Base-by-base conservation (phyloP, 2,329 filamentous ascomycete species). In the Orbilia brochopaga region DNA sequence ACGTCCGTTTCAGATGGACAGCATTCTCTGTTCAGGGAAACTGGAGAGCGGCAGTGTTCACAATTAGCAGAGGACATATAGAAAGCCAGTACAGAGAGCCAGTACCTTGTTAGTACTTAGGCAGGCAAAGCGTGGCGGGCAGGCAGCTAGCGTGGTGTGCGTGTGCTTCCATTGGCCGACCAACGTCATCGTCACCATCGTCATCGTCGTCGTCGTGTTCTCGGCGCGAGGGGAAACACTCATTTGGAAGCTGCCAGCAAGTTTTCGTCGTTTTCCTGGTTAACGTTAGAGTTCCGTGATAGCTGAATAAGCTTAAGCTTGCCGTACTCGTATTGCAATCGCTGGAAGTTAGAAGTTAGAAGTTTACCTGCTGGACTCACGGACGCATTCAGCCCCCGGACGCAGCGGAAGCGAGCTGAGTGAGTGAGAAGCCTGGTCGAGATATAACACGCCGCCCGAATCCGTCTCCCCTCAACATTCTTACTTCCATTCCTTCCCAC, bases 121-220 rank as follows among this genome's bases (percentile, higher is more conserved):
- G n/a, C n/a, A n/a, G n/a, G n/a, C n/a, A 8, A 32, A 8, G 27
- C 27, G 27, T 32, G 27, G 27, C 37, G 15, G n/a, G 5, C 37
- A 42, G n/a, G 5, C 5, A 4, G 11, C 13, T 42, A 15, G 37
- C n/a, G 37, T 42, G 37, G 13, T 15, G 5, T 5, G 37, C n/a
- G 37, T 15, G 37, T 5, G 5, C 17, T 48, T 15, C 44, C 11
- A 48, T 21, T 19, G 44, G 44, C 15, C 17, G 15, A 48, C 6
- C 44, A 48, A 48, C 44, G 44, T 48, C 44, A 48, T 48, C 44
- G 44, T 48, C 44, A 23, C 21, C 44, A 48, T 48, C 27, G 27
- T 32, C 27, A 32, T 32, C 8, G 4, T 15, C 13, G 13, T 44
- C 40, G 3, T 44, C 40, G 40, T 15, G 5, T 8, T 44, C 40